phyloP scores from a whole-genome alignment of 345 rosid genomes.

The Salix brachista region DNA sequence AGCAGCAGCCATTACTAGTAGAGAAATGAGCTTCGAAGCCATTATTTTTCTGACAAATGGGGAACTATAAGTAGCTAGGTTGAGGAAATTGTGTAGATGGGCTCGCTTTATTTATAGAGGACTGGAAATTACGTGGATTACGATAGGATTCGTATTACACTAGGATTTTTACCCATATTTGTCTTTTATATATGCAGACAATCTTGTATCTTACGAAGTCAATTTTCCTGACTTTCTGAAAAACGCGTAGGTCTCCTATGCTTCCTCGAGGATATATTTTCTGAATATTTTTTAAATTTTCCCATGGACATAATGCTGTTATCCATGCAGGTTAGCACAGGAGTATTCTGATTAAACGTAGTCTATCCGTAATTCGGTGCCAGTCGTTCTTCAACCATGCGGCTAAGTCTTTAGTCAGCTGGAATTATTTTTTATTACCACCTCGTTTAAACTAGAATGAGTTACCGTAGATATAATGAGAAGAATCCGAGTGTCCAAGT shows the following conservation, averaged over 20 bases:
- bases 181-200: neutral
- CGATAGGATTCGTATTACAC: neutral
- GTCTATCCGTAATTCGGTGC: neutral
- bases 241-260: slow-evolving; percentile 19
- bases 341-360: neutral
- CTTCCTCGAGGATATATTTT: neutral
- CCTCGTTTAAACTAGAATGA: neutral
- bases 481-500: neutral
- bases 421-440: neutral
- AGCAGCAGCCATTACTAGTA: neutral
- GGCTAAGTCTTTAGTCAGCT: neutral
- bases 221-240: slow-evolving; percentile 11
- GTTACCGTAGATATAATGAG: neutral
- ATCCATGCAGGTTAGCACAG: neutral
- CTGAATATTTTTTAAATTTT: neutral
- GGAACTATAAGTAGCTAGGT: too few relatives aligned
- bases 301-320: neutral
- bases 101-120: slow-evolving; percentile 19
- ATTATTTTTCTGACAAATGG: neutral
- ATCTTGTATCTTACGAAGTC: slow-evolving; percentile 9
- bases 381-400: neutral
- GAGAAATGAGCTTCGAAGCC: slow-evolving; percentile 24
- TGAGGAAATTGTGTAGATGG: slow-evolving; percentile 1
- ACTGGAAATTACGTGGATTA: neutral
- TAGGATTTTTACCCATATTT: neutral